Percentiles rank a stretch among this genome's conserved stretches.
Conservation (phyloP, 257 asterid genomes). For the Plantago major region DNA sequence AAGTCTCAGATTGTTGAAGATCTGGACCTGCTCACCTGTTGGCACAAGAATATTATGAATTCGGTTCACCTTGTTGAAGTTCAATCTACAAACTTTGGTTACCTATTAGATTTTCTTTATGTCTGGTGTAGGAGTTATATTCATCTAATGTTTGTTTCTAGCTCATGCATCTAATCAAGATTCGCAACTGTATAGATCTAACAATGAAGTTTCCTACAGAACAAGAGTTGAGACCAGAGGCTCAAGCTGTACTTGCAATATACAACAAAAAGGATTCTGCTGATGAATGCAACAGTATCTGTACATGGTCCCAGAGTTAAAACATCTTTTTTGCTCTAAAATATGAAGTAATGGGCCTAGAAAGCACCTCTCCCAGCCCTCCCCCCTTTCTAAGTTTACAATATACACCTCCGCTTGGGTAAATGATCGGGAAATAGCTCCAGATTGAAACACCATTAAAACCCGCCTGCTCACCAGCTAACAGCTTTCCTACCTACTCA, state of each 20-base stretch:
- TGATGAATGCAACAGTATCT: conserved; percentile 27
- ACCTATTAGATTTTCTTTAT: too few species aligned
- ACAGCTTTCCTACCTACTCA: conserved; percentile 41
- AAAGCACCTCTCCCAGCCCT: conserved; percentile 9
- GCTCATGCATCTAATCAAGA: too few species aligned
- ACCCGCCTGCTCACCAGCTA: conserved; percentile 36
- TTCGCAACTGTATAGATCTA: not conserved
- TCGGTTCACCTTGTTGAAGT: too few species aligned
- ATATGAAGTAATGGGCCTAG: conserved; percentile 24
- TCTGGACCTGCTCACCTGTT: too few species aligned
- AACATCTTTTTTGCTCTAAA: conserved; percentile 22
- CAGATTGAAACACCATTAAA: conserved; percentile 29
- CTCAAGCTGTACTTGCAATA: not conserved
- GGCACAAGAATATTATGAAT: too few species aligned
- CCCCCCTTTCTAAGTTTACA: conserved; percentile 23
- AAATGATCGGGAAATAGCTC: conserved; percentile 87
- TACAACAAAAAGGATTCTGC: conserved; percentile 28
- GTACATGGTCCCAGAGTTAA: conserved; percentile 24
- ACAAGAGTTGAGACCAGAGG: not conserved
- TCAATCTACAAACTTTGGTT: too few species aligned
- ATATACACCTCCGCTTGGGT: conserved; percentile 96
- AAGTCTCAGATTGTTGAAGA: too few species aligned
- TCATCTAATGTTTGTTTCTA: too few species aligned
- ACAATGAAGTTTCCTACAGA: not conserved
- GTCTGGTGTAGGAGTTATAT: too few species aligned